Conservation (phyloP, 2,329 filamentous ascomycete genomes). For the Cladophialophora yegresii region DNA sequence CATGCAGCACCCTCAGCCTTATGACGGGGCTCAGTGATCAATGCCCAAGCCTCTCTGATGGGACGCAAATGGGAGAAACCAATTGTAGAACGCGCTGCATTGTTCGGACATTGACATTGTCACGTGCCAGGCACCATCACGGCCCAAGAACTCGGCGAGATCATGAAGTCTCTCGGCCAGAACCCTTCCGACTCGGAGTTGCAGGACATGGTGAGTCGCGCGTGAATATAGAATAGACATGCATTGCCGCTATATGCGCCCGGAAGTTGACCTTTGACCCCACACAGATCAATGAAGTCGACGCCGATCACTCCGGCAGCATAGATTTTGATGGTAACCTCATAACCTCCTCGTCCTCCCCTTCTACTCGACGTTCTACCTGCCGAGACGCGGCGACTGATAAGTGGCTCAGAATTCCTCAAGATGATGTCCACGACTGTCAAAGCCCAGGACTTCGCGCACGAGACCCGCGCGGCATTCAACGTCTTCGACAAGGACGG, state of each 20-base stretch:
- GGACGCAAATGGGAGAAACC: not conserved
- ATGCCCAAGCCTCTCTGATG: not conserved
- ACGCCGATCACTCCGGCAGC: constrained; percentile 65
- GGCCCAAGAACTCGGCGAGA: constrained; percentile 63
- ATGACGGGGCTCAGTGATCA: not conserved
- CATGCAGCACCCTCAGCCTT: constrained; percentile 16
- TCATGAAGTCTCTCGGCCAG: constrained; percentile 65
- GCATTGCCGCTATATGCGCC: not conserved
- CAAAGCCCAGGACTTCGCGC: constrained; percentile 63
- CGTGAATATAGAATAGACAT: not conserved
- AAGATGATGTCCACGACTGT: constrained; percentile 67
- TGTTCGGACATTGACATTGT: constrained; percentile 2
- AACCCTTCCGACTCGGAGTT: constrained; percentile 64
- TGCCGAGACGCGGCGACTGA: not conserved
- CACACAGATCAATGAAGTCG: constrained; percentile 61
- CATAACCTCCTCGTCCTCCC: not conserved
- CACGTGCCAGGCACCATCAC: constrained; percentile 60
- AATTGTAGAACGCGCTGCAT: not conserved
- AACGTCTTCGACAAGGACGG: constrained; percentile 66
- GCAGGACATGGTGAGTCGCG: constrained; percentile 56
- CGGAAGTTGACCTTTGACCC: not conserved
- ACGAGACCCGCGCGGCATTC: constrained; percentile 67
- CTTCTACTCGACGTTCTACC: not conserved
- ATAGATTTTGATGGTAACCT: constrained; percentile 63
- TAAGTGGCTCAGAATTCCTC: constrained; percentile 57